These are phyloP conservation scores for Erysimum pusillum DNA, from an alignment of 441 rosid genomes.

Conservation along the genomic window DNA sequence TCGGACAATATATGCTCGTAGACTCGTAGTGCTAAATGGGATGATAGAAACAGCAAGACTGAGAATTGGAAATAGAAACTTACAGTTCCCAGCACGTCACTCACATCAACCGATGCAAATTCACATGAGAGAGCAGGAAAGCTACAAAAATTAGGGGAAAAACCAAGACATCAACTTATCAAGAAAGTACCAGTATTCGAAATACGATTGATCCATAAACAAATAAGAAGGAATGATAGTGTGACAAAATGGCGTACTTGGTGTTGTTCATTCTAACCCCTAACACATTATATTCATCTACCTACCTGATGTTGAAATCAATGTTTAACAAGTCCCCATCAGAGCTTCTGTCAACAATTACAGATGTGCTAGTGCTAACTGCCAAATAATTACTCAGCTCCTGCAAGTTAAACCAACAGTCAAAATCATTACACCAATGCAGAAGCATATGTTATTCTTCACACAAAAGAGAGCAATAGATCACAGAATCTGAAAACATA, in stretches of 20 bases:
- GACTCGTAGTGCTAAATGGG: background rate
- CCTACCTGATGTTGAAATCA: slow-evolving; percentile 83
- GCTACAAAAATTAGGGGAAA: slow-evolving; percentile 52
- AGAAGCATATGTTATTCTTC: slow-evolving; percentile 1
- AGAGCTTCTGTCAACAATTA: slow-evolving; percentile 87
- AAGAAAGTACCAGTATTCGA: background rate
- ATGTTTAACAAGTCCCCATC: slow-evolving; percentile 87
- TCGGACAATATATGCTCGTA: background rate
- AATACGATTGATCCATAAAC: background rate
- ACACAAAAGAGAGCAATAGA: background rate
- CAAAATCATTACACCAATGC: background rate
- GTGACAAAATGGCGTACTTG: background rate
- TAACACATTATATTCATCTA: slow-evolving; percentile 28
- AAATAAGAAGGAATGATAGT: background rate
- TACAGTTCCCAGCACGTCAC: slow-evolving; percentile 94
- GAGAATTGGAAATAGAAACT: slow-evolving; percentile 48
- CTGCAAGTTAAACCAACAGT: slow-evolving; percentile 53
- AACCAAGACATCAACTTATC: slow-evolving; percentile 24
- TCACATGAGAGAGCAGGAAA: slow-evolving; percentile 97
- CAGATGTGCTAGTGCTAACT: slow-evolving; percentile 71
- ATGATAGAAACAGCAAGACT: background rate
- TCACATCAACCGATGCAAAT: slow-evolving; percentile 93
- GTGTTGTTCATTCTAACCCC: background rate
- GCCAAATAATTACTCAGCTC: slow-evolving; percentile 84
- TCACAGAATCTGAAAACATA: too few species aligned